These are phyloP conservation scores for Stephanodiscus minutulus DNA, from an alignment of 108 stramenopile species.

Conservation along the genomic window DNA sequence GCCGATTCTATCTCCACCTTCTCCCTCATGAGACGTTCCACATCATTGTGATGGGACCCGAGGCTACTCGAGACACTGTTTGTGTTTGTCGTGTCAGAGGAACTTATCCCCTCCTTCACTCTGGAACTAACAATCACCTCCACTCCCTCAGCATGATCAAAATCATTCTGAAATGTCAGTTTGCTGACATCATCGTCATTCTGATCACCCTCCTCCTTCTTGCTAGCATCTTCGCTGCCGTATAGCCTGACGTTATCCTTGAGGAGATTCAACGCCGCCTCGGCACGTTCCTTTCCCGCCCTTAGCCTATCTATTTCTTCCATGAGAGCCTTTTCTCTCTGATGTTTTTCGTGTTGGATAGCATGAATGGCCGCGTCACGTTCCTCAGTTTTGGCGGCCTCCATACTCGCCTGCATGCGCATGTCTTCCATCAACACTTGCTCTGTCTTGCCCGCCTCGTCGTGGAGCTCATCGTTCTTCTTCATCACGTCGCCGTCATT, in stretches of 20 bases:
- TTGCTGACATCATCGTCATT: slow-evolving; percentile 5
- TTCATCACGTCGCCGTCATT: neutral
- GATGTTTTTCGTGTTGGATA: neutral
- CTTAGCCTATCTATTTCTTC: slow-evolving; percentile 12
- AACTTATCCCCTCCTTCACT: neutral
- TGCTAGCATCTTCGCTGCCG: neutral
- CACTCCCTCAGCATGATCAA: slow-evolving; percentile 1
- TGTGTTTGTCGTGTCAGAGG: neutral
- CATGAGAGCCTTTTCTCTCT: slow-evolving; percentile 1
- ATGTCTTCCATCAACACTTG: neutral
- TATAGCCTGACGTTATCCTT: neutral
- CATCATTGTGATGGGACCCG: neutral
- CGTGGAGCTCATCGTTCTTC: neutral
- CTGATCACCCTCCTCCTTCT: neutral
- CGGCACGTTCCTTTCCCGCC: slow-evolving; percentile 14
- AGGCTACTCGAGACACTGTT: neutral
- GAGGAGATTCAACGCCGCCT: neutral
- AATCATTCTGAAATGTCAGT: neutral
- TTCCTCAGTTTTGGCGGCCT: neutral
- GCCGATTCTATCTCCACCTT: neutral
- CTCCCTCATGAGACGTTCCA: slow-evolving; percentile 8
- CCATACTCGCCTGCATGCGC: neutral
- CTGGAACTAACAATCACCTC: neutral
- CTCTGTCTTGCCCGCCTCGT: neutral
- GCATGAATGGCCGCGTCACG: neutral